Percentiles rank a stretch among this genome's conserved stretches.
Evolutionary conservation across 140 eudicot species (phyloP).

Genomic region (Senecio squalidus): DNA sequence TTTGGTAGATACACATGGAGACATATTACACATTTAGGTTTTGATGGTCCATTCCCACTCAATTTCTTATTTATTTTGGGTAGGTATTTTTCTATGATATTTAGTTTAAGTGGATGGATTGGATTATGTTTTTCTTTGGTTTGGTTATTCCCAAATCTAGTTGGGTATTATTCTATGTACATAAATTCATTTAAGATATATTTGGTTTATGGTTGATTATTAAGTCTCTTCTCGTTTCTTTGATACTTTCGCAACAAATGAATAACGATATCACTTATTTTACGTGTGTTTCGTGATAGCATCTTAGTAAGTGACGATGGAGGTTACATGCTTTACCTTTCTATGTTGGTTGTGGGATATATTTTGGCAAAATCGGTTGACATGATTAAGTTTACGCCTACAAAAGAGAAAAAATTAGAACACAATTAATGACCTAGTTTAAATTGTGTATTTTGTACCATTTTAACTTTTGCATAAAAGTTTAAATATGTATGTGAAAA

Average conservation of each 20-base stretch:
- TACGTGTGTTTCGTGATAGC: too few species aligned
- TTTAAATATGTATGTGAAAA: too few species aligned
- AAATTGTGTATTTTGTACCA: too few species aligned
- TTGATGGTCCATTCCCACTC: conserved; percentile 12
- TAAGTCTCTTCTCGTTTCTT: neutral
- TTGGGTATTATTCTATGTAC: conserved; percentile 17
- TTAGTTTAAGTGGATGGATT: conserved; percentile 8
- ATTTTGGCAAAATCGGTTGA: too few species aligned
- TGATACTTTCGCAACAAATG: neutral
- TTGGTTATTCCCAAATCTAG: neutral
- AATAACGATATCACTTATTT: neutral
- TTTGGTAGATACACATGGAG: conserved; percentile 26
- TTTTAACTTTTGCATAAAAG: too few species aligned
- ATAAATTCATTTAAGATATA: conserved; percentile 13
- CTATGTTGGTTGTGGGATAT: too few species aligned
- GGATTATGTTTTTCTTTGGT: conserved; percentile 3
- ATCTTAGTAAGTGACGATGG: too few species aligned
- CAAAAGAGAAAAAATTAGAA: too few species aligned
- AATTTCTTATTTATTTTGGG: conserved; percentile 3
- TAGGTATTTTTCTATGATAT: conserved; percentile 7
- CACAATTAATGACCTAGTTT: too few species aligned
- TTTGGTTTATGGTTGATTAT: conserved; percentile 8
- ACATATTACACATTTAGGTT: conserved; percentile 17
- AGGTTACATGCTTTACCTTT: too few species aligned
- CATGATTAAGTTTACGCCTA: too few species aligned